Evolutionary conservation across 1,284 basidiomycete species (phyloP).

Genomic region (Tilletiaria anomala): DNA sequence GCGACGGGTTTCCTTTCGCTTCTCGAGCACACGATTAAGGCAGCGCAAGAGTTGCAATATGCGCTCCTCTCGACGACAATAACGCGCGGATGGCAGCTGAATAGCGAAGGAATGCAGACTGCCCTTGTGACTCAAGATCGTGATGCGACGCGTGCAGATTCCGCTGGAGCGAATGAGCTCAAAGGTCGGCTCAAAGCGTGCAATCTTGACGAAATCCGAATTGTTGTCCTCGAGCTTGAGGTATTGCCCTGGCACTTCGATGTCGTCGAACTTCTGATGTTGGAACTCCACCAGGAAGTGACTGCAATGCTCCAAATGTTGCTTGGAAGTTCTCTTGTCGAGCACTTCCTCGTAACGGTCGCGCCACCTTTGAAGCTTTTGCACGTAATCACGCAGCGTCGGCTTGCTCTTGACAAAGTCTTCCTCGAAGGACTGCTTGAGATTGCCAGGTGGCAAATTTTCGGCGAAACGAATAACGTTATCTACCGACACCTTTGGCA

Average conservation of each 20-base stretch:
- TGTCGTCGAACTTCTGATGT: constrained; percentile 92
- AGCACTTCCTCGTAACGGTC: constrained; percentile 76
- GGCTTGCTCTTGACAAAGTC: constrained; percentile 75
- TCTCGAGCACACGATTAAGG: constrained; percentile 54
- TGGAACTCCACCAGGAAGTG: constrained; percentile 97
- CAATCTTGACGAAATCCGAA: constrained; percentile 78
- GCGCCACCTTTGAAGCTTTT: constrained; percentile 78
- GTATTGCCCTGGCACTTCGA: constrained; percentile 97
- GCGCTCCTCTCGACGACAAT: constrained; percentile 81
- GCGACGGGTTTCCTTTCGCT: constrained; percentile 80
- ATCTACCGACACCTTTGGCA: constrained; percentile 48
- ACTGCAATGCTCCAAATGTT: constrained; percentile 76
- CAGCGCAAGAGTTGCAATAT: constrained; percentile 81
- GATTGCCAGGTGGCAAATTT: constrained; percentile 39
- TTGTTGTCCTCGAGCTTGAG: constrained; percentile 69
- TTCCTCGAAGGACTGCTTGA: constrained; percentile 68
- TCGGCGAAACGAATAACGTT: constrained; percentile 61
- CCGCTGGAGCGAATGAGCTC: constrained; percentile 74
- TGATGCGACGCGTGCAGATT: constrained; percentile 76
- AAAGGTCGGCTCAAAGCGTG: constrained; percentile 77
- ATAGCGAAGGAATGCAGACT: constrained; percentile 77
- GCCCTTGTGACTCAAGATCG: constrained; percentile 82
- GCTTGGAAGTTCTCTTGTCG: constrained; percentile 65
- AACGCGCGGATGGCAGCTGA: constrained; percentile 72
- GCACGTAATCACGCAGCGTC: constrained; percentile 73